Percentiles rank a stretch among this genome's conserved stretches.
Evolutionary conservation across 768 basidiomycete species (phyloP).

Genomic region (Obba rivulosa): DNA sequence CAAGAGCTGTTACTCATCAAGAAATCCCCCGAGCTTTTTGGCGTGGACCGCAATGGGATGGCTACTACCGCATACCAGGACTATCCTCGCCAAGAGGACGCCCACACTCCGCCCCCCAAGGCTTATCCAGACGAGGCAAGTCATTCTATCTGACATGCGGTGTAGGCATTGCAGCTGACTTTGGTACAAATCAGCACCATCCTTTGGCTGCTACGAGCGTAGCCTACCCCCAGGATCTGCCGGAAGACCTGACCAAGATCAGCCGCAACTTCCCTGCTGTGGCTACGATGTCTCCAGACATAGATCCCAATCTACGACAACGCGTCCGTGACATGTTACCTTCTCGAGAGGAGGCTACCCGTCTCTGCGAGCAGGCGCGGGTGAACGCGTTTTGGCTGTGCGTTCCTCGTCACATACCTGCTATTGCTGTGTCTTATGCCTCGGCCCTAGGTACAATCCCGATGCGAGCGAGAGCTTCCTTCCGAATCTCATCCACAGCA

Average conservation of each 20-base stretch:
- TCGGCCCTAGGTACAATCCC: constrained; percentile 36
- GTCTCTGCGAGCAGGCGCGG: constrained; percentile 58
- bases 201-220: background rate
- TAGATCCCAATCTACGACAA: constrained; percentile 55
- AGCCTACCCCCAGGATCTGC: constrained; percentile 6
- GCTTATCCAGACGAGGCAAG: constrained; percentile 17
- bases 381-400: constrained; percentile 72
- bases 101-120: constrained; percentile 9
- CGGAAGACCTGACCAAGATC: constrained; percentile 47
- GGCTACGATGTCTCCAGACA: constrained; percentile 40
- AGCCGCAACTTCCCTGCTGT: constrained; percentile 68
- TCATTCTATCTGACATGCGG: background rate
- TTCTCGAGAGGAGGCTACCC: constrained; percentile 49
- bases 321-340: constrained; percentile 62
- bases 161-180: background rate
- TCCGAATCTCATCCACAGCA: constrained; percentile 63
- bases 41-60: constrained; percentile 19
- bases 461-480: constrained; percentile 68
- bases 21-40: constrained; percentile 56
- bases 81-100: constrained; percentile 7
- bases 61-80: background rate
- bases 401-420: constrained; percentile 23
- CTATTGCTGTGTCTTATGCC: background rate
- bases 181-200: background rate
- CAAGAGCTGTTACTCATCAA: constrained; percentile 55